Conservation (phyloP, 768 basidiomycete species). For the Phaeotremella fagi region DNA sequence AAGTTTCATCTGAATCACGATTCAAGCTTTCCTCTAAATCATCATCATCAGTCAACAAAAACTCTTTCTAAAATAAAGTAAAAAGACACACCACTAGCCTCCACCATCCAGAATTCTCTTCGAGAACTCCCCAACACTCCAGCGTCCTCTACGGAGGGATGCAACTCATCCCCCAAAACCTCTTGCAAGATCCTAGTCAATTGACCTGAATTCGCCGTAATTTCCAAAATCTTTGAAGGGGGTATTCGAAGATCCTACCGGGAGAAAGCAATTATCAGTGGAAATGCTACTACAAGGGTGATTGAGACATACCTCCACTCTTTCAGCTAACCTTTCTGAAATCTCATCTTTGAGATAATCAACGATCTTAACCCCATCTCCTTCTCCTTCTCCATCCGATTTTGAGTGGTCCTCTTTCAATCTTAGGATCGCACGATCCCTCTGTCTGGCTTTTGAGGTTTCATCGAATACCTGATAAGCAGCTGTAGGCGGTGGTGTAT, state of each 20-base stretch:
- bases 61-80: neutral
- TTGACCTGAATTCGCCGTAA: conserved; percentile 88
- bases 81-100: conserved; percentile 66
- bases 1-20: conserved; percentile 71
- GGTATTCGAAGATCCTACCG: conserved; percentile 87
- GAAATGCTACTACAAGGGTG: too few relatives aligned
- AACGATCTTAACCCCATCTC: conserved; percentile 53
- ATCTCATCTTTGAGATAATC: conserved; percentile 91
- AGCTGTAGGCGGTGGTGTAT: conserved; percentile 51
- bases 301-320: conserved; percentile 65
- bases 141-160: neutral
- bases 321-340: conserved; percentile 83
- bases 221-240: conserved; percentile 73
- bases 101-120: conserved; percentile 70
- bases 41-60: neutral
- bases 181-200: conserved; percentile 68
- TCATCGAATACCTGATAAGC: conserved; percentile 87
- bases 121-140: conserved; percentile 52
- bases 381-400: neutral
- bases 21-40: conserved; percentile 61
- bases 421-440: conserved; percentile 62
- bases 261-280: too few relatives aligned
- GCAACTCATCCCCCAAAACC: conserved; percentile 20
- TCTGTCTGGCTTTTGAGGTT: conserved; percentile 67
- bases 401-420: conserved; percentile 46